Evolutionary conservation across 495 filamentous ascomycete genomes (phyloP).

Genomic region (Rhypophila decipiens): DNA sequence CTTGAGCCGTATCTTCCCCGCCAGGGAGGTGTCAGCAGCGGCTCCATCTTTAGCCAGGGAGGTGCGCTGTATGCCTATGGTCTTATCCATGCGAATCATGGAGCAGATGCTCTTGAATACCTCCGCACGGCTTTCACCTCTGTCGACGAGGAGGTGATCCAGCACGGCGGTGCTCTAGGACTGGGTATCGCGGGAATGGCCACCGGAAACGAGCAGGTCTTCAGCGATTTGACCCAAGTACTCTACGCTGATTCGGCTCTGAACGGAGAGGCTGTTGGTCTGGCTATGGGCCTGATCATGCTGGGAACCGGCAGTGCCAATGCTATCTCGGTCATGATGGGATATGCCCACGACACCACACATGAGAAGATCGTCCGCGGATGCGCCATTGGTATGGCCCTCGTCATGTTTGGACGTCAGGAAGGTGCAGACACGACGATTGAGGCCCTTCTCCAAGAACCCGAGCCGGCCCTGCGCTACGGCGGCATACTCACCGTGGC

Average conservation of each 20-base stretch:
- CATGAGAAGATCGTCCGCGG: conserved; percentile 99
- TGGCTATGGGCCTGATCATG: conserved; percentile 96
- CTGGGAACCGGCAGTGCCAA: conserved; percentile 88
- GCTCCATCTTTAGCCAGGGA: conserved; percentile 91
- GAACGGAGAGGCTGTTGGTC: conserved; percentile 92
- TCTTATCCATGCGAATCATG: conserved; percentile 96
- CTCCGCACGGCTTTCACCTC: conserved; percentile 80
- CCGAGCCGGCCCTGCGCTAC: conserved; percentile 89
- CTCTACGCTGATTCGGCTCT: conserved; percentile 90
- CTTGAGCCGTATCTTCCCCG: conserved; percentile 91
- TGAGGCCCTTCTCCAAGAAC: conserved; percentile 85
- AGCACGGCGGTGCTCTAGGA: conserved; percentile 92
- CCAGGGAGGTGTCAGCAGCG: conserved; percentile 56
- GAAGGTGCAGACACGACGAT: conserved; percentile 92
- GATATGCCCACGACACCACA: conserved; percentile 94
- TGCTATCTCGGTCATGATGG: conserved; percentile 89
- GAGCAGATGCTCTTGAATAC: conserved; percentile 83
- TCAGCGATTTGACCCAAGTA: conserved; percentile 80
- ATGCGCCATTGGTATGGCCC: conserved; percentile 89
- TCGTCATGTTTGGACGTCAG: conserved; percentile 97
- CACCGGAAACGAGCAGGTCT: conserved; percentile 82
- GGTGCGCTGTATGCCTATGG: conserved; percentile 94
- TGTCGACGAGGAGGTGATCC: conserved; percentile 88
- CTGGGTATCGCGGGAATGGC: conserved; percentile 98
- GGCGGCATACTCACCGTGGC: conserved; percentile 99